Percentiles rank a stretch among this genome's conserved stretches.
phyloP scores from a whole-genome alignment of 192 early-diverging fungal genomes.

The Tieghemiomyces parasiticus region DNA sequence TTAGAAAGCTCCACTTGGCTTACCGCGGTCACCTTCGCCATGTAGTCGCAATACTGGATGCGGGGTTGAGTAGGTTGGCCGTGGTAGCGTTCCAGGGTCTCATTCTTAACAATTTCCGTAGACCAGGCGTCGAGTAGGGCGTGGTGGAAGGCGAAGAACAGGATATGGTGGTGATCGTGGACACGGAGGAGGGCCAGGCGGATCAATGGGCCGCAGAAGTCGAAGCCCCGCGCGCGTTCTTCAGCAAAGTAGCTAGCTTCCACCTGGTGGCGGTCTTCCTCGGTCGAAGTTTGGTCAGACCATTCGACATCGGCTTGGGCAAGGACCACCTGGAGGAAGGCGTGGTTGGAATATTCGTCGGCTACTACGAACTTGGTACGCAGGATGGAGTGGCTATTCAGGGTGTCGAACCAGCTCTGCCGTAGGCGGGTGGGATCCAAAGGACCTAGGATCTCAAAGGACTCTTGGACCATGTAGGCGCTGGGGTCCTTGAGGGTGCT shows the following conservation, averaged over 20 bases:
- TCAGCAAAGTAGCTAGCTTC: not conserved
- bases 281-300: not conserved
- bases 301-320: not conserved
- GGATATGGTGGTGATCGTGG: not conserved
- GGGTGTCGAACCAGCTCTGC: not conserved
- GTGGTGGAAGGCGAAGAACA: not conserved
- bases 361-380: constrained; percentile 1
- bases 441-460: not conserved
- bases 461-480: constrained; percentile 7
- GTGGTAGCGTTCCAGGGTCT: constrained; percentile 2
- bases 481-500: constrained; percentile 2
- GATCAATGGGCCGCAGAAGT: not conserved
- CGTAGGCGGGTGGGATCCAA: not conserved
- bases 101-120: not conserved
- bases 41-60: not conserved
- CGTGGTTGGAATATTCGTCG: not conserved
- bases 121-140: constrained; percentile 12
- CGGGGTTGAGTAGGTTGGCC: not conserved
- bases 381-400: not conserved
- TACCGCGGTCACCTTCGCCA: not conserved
- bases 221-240: not conserved
- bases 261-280: not conserved
- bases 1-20: not conserved
- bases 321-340: not conserved
- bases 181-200: not conserved